Evolutionary conservation across 306 rosid species (phyloP), one percentile per base, ranked within the genome.

Genomic region (Elaeagnus macrophylla): DNA sequence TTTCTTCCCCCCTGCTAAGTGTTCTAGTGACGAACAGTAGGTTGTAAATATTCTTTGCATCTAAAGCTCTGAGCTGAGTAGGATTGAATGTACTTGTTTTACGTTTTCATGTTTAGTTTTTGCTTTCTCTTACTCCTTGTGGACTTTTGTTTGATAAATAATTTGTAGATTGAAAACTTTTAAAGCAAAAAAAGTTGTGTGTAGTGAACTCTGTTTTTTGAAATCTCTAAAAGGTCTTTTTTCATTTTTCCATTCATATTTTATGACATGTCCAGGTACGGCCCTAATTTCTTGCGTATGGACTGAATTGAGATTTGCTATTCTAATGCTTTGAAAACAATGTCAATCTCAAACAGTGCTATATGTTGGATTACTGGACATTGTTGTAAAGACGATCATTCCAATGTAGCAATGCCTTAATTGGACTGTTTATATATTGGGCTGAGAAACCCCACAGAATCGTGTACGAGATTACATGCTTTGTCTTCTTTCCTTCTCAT

Each of bases 131-230:
- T 64, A 38, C 56, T 62, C 57, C 78, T 47, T 62, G 20, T 57
- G 75, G 60, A 64, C 69, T 19, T n/a, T n/a, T 84, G 95, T 84
- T 68, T 61, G 69, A 88, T 84, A 88, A 88, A 88, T 88, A 88
- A 88, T 55, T 60, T 80, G 94, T 82, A 75, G 79, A 67, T 46
- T 65, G 74, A 57, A 75, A 52, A 63, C 52, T 38, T 65, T 13
- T n/a, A 1, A 39, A 49, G 76, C 68, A 78, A 72, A 68, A 59
- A 77, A 64, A 59, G 5, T 75, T 58, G 20, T 88, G 83, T 88
- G 75, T 84, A 62, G 18, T 37, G 56, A 57, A 51, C 42, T 43
- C 25, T 49, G 38, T 38, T 12, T 5, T 20, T 7, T 16, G 1
- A 35, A 10, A 1, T 16, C 16, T 46, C 6, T 42, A 7, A 42